phyloP scores from a whole-genome alignment of 495 filamentous ascomycete species.

The Pyrenula massariospora region DNA sequence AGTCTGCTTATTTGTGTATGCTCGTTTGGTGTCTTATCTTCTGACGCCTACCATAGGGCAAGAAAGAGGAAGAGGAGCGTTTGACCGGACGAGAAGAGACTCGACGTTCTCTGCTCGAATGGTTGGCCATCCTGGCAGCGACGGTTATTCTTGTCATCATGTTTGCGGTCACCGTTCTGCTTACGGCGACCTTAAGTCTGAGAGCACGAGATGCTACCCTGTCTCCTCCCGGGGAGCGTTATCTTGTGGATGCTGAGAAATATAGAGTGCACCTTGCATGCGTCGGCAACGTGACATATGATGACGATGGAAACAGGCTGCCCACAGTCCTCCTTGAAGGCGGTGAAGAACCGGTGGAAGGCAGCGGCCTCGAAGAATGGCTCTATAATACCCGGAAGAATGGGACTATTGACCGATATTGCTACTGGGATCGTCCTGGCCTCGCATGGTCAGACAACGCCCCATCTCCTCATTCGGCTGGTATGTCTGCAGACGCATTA shows the following conservation, averaged over 20 bases:
- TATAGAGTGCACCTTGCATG: constrained; percentile 83
- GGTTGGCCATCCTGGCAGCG: constrained; percentile 70
- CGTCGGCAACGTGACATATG: constrained; percentile 47
- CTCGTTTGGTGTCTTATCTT: neutral
- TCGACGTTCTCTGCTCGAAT: constrained; percentile 68
- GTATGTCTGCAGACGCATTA: constrained; percentile 76
- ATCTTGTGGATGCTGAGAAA: constrained; percentile 66
- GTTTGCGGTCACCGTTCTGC: constrained; percentile 52
- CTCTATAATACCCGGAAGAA: constrained; percentile 50
- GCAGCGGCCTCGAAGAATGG: constrained; percentile 56
- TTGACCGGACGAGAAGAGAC: constrained; percentile 85
- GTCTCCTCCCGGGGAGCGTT: constrained; percentile 54
- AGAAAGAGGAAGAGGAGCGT: constrained; percentile 81
- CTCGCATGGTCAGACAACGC: constrained; percentile 87
- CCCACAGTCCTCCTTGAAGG: constrained; percentile 74
- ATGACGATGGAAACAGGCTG: constrained; percentile 32
- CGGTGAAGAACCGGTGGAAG: constrained; percentile 66
- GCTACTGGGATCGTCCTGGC: constrained; percentile 91
- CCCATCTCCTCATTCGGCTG: constrained; percentile 81
- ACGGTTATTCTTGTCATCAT: constrained; percentile 57
- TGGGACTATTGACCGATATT: constrained; percentile 74
- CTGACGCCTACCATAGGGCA: constrained; percentile 33
- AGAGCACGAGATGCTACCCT: constrained; percentile 66
- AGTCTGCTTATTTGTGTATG: neutral
- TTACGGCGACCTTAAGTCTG: constrained; percentile 68